A percentile compares a stretch with the other conserved stretches of the same genome.
phyloP scores from a whole-genome alignment of 202 grass and related monocot species.

The Setaria viridis region DNA sequence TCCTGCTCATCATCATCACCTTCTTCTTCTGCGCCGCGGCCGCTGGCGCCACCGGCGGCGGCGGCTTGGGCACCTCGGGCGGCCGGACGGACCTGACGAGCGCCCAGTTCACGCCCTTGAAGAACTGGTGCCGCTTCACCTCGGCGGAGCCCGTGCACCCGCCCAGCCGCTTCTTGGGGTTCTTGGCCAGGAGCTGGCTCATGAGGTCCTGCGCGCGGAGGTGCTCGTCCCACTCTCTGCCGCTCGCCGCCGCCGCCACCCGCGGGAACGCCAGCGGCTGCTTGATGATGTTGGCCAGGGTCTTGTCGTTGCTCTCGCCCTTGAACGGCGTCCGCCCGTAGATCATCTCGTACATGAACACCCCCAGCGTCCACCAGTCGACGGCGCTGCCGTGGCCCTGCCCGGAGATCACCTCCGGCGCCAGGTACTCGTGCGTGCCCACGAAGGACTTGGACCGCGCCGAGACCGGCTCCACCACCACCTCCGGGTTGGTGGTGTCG shows the following conservation, averaged over 20 bases:
- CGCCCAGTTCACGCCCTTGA: slow-evolving; percentile 87
- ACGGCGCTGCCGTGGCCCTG: slow-evolving; percentile 89
- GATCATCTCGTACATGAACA: slow-evolving; percentile 96
- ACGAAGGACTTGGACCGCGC: slow-evolving; percentile 89
- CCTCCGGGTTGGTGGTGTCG: slow-evolving; percentile 45
- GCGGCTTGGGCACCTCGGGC: slow-evolving; percentile 63
- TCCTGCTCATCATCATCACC: slow-evolving; percentile 57
- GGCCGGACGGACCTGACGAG: slow-evolving; percentile 85
- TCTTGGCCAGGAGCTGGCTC: slow-evolving; percentile 69
- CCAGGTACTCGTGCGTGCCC: slow-evolving; percentile 92
- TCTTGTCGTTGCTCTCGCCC: slow-evolving; percentile 83
- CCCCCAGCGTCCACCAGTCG: slow-evolving; percentile 93
- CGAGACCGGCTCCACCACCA: slow-evolving; percentile 78
- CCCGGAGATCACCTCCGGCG: slow-evolving; percentile 91
- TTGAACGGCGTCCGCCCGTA: slow-evolving; percentile 88
- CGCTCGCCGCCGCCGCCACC: background rate
- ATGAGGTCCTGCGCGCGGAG: slow-evolving; percentile 72
- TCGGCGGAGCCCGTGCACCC: slow-evolving; percentile 71
- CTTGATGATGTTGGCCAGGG: slow-evolving; percentile 83
- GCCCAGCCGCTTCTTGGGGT: slow-evolving; percentile 75
- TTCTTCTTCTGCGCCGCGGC: slow-evolving; percentile 32
- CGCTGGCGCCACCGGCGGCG: background rate
- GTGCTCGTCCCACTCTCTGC: slow-evolving; percentile 62
- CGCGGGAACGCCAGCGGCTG: slow-evolving; percentile 70
- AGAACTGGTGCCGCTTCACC: slow-evolving; percentile 87